These are phyloP conservation scores for Trichosporon inkin DNA, from an alignment of 1,284 basidiomycete species.

Conservation along the genomic window DNA sequence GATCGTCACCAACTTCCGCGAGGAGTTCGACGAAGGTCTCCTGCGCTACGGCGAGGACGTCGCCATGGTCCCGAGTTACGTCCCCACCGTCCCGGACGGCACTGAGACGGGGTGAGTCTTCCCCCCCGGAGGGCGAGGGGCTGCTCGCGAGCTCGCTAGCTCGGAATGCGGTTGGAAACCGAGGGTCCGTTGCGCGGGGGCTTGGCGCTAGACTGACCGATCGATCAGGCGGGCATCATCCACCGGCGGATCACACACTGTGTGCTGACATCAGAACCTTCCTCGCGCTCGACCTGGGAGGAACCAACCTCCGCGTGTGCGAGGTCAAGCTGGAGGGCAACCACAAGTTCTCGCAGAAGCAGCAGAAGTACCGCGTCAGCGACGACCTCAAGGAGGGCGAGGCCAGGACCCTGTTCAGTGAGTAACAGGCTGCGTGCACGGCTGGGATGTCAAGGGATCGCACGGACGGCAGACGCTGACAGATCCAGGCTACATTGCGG, in stretches of 20 bases:
- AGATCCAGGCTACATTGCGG: slow-evolving; percentile 84
- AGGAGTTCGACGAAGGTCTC: slow-evolving; percentile 70
- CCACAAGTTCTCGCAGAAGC: slow-evolving; percentile 78
- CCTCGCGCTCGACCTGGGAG: slow-evolving; percentile 88
- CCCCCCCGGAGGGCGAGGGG: not conserved
- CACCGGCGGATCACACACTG: not conserved
- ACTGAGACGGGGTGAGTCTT: slow-evolving; percentile 75
- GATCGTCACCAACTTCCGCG: slow-evolving; percentile 72
- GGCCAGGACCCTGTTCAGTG: slow-evolving; percentile 74
- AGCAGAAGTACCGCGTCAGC: slow-evolving; percentile 91
- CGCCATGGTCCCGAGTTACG: slow-evolving; percentile 91
- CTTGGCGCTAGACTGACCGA: not conserved
- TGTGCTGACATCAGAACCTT: slow-evolving; percentile 62
- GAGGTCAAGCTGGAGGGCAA: slow-evolving; percentile 85
- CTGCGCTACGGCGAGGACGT: slow-evolving; percentile 67
- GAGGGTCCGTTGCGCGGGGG: not conserved
- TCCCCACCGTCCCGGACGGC: slow-evolving; percentile 83
- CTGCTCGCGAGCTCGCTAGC: not conserved
- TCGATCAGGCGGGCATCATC: not conserved
- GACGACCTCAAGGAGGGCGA: slow-evolving; percentile 85
- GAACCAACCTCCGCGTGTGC: slow-evolving; percentile 94
- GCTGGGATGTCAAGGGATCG: not conserved
- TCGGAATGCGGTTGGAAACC: not conserved
- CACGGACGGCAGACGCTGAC: slow-evolving; percentile 8
- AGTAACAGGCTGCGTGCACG: slow-evolving; percentile 30